phyloP scores from a whole-genome alignment of 345 rosid genomes.

The Populus euphratica region DNA sequence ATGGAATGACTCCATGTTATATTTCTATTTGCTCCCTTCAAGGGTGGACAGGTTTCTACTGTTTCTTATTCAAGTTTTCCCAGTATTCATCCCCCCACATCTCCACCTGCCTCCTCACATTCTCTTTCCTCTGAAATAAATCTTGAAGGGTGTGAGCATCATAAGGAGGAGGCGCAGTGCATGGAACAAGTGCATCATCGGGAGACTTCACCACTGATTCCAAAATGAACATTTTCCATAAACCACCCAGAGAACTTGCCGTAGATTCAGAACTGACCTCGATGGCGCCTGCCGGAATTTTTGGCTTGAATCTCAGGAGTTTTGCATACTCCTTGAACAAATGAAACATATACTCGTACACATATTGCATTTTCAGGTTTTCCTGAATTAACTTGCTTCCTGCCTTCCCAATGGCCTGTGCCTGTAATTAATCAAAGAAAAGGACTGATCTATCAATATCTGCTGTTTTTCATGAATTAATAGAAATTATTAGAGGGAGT shows the following conservation, averaged over 20 bases:
- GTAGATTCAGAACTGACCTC: conserved; percentile 48
- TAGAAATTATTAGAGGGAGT: background rate
- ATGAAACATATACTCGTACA: conserved; percentile 55
- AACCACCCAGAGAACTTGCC: conserved; percentile 33
- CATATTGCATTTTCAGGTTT: conserved; percentile 27
- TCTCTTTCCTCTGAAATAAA: conserved; percentile 30
- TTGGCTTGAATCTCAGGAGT: conserved; percentile 37
- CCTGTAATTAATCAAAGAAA: conserved; percentile 14
- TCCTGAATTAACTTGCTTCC: conserved; percentile 26
- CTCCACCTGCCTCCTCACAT: conserved; percentile 29
- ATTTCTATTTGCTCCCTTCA: too few species aligned
- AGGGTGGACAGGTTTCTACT: too few species aligned
- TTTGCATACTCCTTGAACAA: conserved; percentile 40
- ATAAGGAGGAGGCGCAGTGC: conserved; percentile 37
- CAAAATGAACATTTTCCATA: conserved; percentile 30
- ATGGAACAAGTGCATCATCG: conserved; percentile 19
- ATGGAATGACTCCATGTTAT: too few species aligned
- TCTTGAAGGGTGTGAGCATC: conserved; percentile 19
- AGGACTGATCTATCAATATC: background rate
- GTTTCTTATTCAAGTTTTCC: conserved; percentile 3
- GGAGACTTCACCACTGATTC: conserved; percentile 43
- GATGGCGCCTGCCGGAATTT: conserved; percentile 33
- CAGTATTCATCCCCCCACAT: conserved; percentile 33
- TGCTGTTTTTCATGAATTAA: background rate
- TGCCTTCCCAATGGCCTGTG: conserved; percentile 34